phyloP scores from a whole-genome alignment of 306 rosid species.

The Glycine tomentella region DNA sequence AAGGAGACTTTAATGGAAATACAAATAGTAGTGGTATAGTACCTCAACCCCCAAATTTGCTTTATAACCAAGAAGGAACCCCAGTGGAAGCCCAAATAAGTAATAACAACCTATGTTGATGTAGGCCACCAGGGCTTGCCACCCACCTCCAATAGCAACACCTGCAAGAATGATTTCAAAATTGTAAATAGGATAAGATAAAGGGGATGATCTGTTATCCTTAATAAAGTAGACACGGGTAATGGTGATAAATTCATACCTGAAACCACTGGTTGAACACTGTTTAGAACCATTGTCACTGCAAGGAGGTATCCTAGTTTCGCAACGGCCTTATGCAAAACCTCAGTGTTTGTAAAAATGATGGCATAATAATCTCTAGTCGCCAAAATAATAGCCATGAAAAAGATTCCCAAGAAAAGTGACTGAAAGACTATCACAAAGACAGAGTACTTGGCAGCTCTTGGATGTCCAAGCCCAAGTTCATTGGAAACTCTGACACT shows the following conservation, averaged over 20 bases:
- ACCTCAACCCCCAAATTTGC: slow-evolving; percentile 76
- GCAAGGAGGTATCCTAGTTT: slow-evolving; percentile 74
- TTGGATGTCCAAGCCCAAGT: slow-evolving; percentile 80
- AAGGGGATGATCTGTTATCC: background rate
- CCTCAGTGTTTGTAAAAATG: slow-evolving; percentile 64
- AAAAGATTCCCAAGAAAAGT: slow-evolving; percentile 69
- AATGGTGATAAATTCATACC: slow-evolving; percentile 50
- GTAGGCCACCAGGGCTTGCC: slow-evolving; percentile 90
- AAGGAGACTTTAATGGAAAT: background rate
- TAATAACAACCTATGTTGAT: slow-evolving; percentile 83
- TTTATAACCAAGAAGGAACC: slow-evolving; percentile 70
- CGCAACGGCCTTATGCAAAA: slow-evolving; percentile 64
- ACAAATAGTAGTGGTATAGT: slow-evolving; percentile 6
- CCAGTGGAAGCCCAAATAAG: slow-evolving; percentile 81
- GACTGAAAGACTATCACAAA: slow-evolving; percentile 73
- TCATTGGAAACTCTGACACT: slow-evolving; percentile 59
- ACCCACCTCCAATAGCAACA: slow-evolving; percentile 95
- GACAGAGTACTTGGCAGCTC: slow-evolving; percentile 81
- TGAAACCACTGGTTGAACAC: slow-evolving; percentile 90
- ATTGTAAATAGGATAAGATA: background rate
- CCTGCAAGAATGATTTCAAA: slow-evolving; percentile 57
- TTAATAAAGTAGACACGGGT: slow-evolving; percentile 23
- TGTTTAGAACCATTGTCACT: slow-evolving; percentile 78
- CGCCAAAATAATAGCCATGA: slow-evolving; percentile 59
- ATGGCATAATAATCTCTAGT: slow-evolving; percentile 61